A percentile compares a stretch with the other conserved stretches of the same genome.
These are phyloP conservation scores for Fragilaria radians DNA, from an alignment of 108 stramenopile species.

Conservation along the genomic window DNA sequence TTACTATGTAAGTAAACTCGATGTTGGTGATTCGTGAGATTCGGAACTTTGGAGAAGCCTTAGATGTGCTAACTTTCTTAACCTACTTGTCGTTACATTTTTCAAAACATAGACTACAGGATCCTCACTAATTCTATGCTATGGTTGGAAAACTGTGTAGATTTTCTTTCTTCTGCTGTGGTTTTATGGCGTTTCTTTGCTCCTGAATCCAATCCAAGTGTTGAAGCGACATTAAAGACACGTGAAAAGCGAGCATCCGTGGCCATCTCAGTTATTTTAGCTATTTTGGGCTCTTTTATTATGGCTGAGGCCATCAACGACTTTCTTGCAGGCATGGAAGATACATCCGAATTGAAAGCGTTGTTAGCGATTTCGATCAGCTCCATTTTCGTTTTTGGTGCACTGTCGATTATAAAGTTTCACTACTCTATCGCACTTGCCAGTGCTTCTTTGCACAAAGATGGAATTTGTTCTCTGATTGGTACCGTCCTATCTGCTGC, in stretches of 20 bases:
- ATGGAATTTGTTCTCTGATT: slow-evolving; percentile 72
- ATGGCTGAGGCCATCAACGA: slow-evolving; percentile 40
- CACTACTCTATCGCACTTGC: slow-evolving; percentile 45
- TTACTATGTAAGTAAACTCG: slow-evolving; percentile 13
- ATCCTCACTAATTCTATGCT: slow-evolving; percentile 56
- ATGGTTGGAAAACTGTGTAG: slow-evolving; percentile 73
- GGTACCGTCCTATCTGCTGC: slow-evolving; percentile 55
- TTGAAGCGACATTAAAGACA: slow-evolving; percentile 37
- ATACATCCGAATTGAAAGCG: slow-evolving; percentile 20
- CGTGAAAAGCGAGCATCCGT: slow-evolving; percentile 65
- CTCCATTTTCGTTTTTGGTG: slow-evolving; percentile 54
- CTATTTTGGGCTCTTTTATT: slow-evolving; percentile 48
- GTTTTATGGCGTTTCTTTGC: slow-evolving; percentile 76
- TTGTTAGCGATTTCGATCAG: slow-evolving; percentile 39
- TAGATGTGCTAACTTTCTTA: not conserved
- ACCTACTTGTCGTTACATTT: slow-evolving; percentile 3
- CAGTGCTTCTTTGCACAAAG: slow-evolving; percentile 56
- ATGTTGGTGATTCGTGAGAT: no score
- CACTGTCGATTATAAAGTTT: slow-evolving; percentile 56
- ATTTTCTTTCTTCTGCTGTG: slow-evolving; percentile 51
- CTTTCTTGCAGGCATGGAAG: slow-evolving; percentile 29
- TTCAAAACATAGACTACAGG: slow-evolving; percentile 26
- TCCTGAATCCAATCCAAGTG: slow-evolving; percentile 34
- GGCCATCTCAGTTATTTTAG: slow-evolving; percentile 62
- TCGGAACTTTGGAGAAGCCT: no score